Conservation (phyloP, 2,329 filamentous ascomycete genomes). For the Trichoderma atrobrunneum region DNA sequence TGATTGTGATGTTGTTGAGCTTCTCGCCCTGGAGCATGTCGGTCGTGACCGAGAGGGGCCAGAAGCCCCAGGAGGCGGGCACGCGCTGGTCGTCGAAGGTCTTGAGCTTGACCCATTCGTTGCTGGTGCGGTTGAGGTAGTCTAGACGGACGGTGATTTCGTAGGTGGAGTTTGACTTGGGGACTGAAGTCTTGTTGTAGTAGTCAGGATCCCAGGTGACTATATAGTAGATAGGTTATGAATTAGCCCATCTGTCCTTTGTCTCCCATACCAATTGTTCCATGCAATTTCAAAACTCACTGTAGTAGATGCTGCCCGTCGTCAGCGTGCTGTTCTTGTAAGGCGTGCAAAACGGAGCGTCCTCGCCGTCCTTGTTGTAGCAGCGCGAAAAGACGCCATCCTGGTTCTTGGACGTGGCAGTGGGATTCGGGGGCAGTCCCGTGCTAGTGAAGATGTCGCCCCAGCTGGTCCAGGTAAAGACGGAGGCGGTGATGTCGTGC, state of each 20-base stretch:
- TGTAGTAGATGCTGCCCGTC: conserved; percentile 49
- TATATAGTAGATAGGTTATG: too few species aligned
- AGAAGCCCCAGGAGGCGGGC: conserved; percentile 46
- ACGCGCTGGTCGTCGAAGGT: conserved; percentile 33
- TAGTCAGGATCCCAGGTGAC: conserved; percentile 57
- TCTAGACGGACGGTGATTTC: conserved; percentile 40
- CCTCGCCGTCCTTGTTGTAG: conserved; percentile 44
- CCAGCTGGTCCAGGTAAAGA: conserved; percentile 38
- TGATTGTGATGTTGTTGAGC: conserved; percentile 48
- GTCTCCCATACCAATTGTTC: neutral
- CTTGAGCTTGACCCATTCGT: conserved; percentile 39
- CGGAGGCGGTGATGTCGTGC: conserved; percentile 46
- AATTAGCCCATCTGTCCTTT: neutral
- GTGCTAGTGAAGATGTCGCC: conserved; percentile 41
- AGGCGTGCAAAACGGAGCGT: conserved; percentile 54
- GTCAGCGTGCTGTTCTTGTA: conserved; percentile 42
- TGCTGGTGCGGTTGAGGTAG: conserved; percentile 37
- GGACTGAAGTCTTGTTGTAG: conserved; percentile 40
- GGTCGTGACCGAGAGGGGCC: conserved; percentile 42
- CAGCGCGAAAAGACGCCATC: conserved; percentile 51
- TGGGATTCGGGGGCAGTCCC: conserved; percentile 44
- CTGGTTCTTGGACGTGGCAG: conserved; percentile 40
- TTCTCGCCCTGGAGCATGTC: conserved; percentile 37
- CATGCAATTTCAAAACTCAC: conserved; percentile 33
- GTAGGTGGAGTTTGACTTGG: conserved; percentile 29